phyloP scores from a whole-genome alignment of 139 green algal genomes.

The Tetraselmis striata region DNA sequence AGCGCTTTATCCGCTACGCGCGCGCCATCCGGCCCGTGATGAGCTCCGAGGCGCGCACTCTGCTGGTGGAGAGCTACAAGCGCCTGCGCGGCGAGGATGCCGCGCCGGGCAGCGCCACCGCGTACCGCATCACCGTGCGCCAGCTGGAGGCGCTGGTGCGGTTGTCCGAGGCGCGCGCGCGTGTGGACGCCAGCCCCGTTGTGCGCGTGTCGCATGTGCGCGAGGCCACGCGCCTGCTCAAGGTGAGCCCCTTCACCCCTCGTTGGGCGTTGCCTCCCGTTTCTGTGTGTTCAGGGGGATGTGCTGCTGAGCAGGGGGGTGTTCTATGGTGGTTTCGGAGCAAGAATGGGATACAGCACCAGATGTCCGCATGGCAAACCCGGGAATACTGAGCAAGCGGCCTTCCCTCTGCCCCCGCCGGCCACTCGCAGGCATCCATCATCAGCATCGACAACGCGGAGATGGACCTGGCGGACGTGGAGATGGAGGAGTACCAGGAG shows the following conservation, averaged over 20 bases:
- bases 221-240: constrained; percentile 38
- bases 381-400: not conserved
- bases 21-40: constrained; percentile 77
- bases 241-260: too few relatives aligned
- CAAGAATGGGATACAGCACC: too few relatives aligned
- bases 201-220: constrained; percentile 52
- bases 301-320: not conserved
- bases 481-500: constrained; percentile 7
- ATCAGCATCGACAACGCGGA: constrained; percentile 74
- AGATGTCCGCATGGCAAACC: not conserved
- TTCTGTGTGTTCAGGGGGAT: too few relatives aligned
- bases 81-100: constrained; percentile 77
- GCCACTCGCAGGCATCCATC: constrained; percentile 88
- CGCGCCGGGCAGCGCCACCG: constrained; percentile 61
- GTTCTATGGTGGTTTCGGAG: too few relatives aligned
- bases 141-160: constrained; percentile 95
- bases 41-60: constrained; percentile 30
- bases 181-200: constrained; percentile 34
- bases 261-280: too few relatives aligned
- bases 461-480: constrained; percentile 63
- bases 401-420: too few relatives aligned
- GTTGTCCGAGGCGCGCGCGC: constrained; percentile 75
- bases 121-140: constrained; percentile 86
- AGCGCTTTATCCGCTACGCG: constrained; percentile 93
- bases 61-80: constrained; percentile 81